phyloP scores from a whole-genome alignment of 495 filamentous ascomycete species.

The Penicillium fimorum region DNA sequence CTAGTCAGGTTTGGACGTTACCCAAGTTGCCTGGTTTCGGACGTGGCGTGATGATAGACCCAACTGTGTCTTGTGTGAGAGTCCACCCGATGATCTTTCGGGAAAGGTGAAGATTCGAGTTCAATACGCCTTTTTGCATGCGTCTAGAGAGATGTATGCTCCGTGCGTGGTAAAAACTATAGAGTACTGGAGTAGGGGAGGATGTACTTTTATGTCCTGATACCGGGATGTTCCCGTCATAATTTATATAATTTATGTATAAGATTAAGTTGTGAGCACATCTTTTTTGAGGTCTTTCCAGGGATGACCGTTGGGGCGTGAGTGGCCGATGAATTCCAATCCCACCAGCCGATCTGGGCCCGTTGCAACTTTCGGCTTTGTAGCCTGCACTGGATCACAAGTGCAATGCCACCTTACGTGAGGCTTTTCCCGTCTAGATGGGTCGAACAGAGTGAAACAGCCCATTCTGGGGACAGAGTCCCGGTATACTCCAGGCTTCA shows the following conservation, averaged over 20 bases:
- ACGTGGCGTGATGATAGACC: slow-evolving; percentile 9
- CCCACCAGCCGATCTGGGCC: slow-evolving; percentile 10
- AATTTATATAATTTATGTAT: not conserved
- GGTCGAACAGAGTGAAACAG: slow-evolving; percentile 12
- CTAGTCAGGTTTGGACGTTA: slow-evolving; percentile 7
- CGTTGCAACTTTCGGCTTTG: slow-evolving; percentile 4
- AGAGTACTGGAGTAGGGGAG: too few species aligned
- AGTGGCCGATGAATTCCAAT: slow-evolving; percentile 11
- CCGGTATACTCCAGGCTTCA: slow-evolving; percentile 1
- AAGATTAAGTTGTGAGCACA: not conserved
- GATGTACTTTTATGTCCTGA: too few species aligned
- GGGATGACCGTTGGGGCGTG: slow-evolving; percentile 3
- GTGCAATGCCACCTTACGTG: slow-evolving; percentile 19
- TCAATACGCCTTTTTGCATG: slow-evolving; percentile 8
- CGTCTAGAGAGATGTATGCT: slow-evolving; percentile 4
- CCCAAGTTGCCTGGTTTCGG: slow-evolving; percentile 7
- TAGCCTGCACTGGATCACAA: slow-evolving; percentile 17
- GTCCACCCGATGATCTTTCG: slow-evolving; percentile 7
- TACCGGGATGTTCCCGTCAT: too few species aligned
- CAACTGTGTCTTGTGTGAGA: slow-evolving; percentile 3
- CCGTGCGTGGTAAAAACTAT: not conserved
- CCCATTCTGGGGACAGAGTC: slow-evolving; percentile 1
- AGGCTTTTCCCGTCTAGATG: not conserved
- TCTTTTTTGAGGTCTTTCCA: not conserved
- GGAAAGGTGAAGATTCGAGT: slow-evolving; percentile 2